phyloP scores from a whole-genome alignment of 2,329 filamentous ascomycete genomes.

The Aspergillus amoenus region DNA sequence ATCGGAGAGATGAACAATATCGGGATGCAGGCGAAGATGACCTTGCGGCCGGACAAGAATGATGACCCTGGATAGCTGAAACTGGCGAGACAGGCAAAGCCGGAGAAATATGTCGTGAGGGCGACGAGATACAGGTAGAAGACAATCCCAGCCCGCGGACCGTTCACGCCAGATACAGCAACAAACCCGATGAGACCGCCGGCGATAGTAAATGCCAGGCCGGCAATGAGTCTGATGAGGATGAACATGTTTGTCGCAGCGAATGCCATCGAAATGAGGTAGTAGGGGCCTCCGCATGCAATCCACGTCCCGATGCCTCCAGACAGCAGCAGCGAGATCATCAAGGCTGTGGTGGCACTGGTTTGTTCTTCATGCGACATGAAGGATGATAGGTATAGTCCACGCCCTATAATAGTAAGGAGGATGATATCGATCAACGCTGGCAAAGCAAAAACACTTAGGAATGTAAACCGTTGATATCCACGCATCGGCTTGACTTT shows the following conservation, averaged over 20 bases:
- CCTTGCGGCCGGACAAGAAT: conserved; percentile 57
- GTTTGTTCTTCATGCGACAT: conserved; percentile 53
- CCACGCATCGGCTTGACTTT: conserved; percentile 45
- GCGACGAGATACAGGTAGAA: conserved; percentile 61
- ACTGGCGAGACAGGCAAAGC: conserved; percentile 55
- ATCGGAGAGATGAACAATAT: conserved; percentile 58
- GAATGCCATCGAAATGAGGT: conserved; percentile 58
- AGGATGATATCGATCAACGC: conserved; percentile 62
- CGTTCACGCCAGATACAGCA: conserved; percentile 47
- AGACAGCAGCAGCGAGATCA: conserved; percentile 59
- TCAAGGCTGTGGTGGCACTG: conserved; percentile 57
- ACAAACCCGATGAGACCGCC: conserved; percentile 55
- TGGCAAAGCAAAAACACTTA: conserved; percentile 63
- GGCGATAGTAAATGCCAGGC: conserved; percentile 52
- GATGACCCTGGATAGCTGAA: conserved; percentile 56
- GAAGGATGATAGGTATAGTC: conserved; percentile 59
- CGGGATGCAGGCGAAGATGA: conserved; percentile 57
- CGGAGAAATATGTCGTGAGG: conserved; percentile 59
- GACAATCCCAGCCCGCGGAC: conserved; percentile 51
- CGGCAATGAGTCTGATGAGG: conserved; percentile 53
- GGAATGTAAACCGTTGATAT: conserved; percentile 55
- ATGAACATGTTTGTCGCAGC: conserved; percentile 57
- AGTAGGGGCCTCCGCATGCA: conserved; percentile 62
- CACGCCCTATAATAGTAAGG: conserved; percentile 59
- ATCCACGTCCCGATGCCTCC: conserved; percentile 65